Conservation (phyloP, 2,329 filamentous ascomycete genomes). For the Nigrospora sphaerica region DNA sequence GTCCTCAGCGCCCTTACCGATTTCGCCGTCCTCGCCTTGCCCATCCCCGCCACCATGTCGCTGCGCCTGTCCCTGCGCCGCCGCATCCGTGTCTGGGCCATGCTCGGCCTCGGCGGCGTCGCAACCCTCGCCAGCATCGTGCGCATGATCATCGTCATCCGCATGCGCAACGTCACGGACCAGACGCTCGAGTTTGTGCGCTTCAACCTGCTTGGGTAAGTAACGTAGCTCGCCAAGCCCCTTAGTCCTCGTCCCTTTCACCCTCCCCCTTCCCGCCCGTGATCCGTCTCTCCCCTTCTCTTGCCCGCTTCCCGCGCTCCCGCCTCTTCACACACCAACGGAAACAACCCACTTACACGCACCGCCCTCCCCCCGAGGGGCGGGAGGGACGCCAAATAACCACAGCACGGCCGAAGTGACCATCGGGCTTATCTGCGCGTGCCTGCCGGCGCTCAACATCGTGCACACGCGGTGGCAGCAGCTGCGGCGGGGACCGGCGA, state of each 20-base stretch:
- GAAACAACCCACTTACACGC: too few relatives aligned
- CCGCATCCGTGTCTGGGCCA: background rate
- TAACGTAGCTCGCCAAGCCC: too few relatives aligned
- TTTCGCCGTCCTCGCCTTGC: background rate
- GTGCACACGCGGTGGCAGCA: background rate
- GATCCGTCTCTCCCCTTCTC: too few relatives aligned
- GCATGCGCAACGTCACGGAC: background rate
- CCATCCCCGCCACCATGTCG: background rate
- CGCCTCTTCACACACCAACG: too few relatives aligned
- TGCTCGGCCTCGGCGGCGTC: background rate
- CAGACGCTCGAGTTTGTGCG: background rate
- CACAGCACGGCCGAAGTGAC: slow-evolving; percentile 1
- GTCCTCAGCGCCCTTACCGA: background rate
- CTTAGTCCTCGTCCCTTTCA: background rate
- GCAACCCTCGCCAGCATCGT: background rate
- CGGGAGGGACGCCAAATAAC: too few relatives aligned
- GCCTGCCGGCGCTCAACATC: slow-evolving; percentile 2
- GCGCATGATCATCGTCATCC: slow-evolving; percentile 1
- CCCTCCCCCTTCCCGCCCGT: background rate
- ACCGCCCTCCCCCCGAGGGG: too few relatives aligned
- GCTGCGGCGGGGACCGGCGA: background rate
- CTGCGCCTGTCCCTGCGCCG: background rate
- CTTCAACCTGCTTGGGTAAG: slow-evolving; percentile 1
- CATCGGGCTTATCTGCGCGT: slow-evolving; percentile 4
- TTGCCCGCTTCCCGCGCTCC: too few relatives aligned